phyloP scores from a whole-genome alignment of 2,329 filamentous ascomycete species.

The Trichophyton verrucosum region DNA sequence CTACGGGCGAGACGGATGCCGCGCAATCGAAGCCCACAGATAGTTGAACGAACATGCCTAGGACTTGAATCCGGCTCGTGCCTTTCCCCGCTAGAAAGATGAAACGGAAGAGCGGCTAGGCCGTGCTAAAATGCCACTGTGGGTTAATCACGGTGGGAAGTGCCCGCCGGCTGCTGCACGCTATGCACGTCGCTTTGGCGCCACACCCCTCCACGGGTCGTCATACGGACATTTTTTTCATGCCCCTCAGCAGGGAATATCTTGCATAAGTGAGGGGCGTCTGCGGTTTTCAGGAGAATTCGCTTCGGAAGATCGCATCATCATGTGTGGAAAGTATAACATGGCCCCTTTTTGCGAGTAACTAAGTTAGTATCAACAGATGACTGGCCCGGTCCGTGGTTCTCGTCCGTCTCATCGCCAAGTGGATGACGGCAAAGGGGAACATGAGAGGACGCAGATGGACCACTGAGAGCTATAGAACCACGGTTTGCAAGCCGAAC shows the following conservation, averaged over 20 bases:
- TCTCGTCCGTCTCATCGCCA: background rate
- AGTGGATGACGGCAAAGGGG: background rate
- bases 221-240: background rate
- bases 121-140: background rate
- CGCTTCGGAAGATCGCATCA: background rate
- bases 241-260: background rate
- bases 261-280: background rate
- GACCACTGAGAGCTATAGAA: background rate
- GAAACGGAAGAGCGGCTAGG: background rate
- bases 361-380: background rate
- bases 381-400: conserved; percentile 2
- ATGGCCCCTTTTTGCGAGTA: background rate
- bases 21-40: background rate
- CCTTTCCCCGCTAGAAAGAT: background rate
- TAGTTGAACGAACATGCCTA: background rate
- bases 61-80: background rate
- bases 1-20: background rate
- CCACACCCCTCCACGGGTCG: background rate
- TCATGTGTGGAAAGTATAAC: background rate
- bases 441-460: background rate
- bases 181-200: background rate
- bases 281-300: background rate
- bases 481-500: background rate
- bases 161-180: background rate
- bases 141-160: background rate